phyloP scores from a whole-genome alignment of 306 rosid genomes.

The Begonia peltatifolia region DNA sequence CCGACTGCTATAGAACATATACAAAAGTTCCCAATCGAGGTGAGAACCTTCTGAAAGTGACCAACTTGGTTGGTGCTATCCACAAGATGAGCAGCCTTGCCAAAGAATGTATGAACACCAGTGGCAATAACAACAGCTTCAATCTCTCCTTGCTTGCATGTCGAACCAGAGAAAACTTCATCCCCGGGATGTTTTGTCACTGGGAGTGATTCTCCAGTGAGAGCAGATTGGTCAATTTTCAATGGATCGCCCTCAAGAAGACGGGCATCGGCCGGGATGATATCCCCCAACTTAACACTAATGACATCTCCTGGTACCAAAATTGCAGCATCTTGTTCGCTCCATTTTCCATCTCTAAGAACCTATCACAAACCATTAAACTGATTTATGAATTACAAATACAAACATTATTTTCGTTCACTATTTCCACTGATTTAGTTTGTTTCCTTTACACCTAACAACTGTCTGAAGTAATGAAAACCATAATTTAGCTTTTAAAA shows the following conservation, averaged over 20 bases:
- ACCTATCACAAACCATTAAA: conserved; percentile 26
- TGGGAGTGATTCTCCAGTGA: conserved; percentile 97
- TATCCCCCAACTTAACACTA: conserved; percentile 87
- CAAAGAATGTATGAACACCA: conserved; percentile 95
- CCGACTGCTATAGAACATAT: conserved; percentile 91
- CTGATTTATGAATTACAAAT: conserved; percentile 3
- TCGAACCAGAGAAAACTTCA: conserved; percentile 95
- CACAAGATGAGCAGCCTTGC: conserved; percentile 97
- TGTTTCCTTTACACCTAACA: too few relatives aligned
- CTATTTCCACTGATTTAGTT: too few relatives aligned
- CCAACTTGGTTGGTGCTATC: conserved; percentile 98
- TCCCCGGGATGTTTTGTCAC: conserved; percentile 84
- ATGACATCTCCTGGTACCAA: conserved; percentile 94
- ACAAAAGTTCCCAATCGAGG: conserved; percentile 93
- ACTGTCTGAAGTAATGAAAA: too few relatives aligned
- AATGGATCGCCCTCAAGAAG: conserved; percentile 97
- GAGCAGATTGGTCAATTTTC: conserved; percentile 89
- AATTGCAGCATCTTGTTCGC: conserved; percentile 80
- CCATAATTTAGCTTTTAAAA: too few relatives aligned
- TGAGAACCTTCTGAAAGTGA: conserved; percentile 94
- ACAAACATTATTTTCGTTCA: not conserved
- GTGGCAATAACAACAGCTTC: conserved; percentile 98
- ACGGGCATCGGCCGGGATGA: conserved; percentile 98
- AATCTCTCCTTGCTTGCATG: conserved; percentile 95
- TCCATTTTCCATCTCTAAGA: conserved; percentile 92